These are phyloP conservation scores for Cinnamomum micranthum DNA, from an alignment of 164 flowering plant species.

Conservation along the genomic window DNA sequence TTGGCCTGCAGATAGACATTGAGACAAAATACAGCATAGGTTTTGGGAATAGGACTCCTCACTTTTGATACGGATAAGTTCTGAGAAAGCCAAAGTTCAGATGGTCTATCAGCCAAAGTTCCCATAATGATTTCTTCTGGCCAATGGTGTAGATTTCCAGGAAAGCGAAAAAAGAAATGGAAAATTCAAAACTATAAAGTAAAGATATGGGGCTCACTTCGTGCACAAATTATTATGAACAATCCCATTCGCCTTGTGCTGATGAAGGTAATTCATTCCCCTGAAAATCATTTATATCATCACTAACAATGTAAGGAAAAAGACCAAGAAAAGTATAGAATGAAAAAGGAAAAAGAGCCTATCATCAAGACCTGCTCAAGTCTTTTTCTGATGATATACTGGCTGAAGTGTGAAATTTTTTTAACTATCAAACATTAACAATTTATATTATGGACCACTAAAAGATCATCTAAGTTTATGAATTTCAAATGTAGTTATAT, in stretches of 20 bases:
- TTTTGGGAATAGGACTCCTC: background rate
- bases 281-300: constrained; percentile 19
- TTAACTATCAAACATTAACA: background rate
- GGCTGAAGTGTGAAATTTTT: background rate
- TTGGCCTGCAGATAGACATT: background rate
- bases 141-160: too few species aligned
- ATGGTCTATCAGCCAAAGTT: too few species aligned
- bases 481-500: background rate
- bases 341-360: background rate
- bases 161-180: too few species aligned
- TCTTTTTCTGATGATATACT: background rate
- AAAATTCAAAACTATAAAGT: too few species aligned
- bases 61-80: too few species aligned
- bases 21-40: background rate
- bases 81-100: background rate
- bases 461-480: background rate
- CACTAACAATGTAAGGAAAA: too few species aligned
- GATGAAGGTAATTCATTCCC: constrained; percentile 69
- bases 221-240: constrained; percentile 50
- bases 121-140: too few species aligned
- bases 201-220: constrained; percentile 21
- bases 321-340: too few species aligned
- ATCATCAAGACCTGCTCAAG: background rate
- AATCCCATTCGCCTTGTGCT: constrained; percentile 55
- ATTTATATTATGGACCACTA: background rate